Conservation (phyloP, 768 basidiomycete species). For the Tylopilus rubrobrunneus region DNA sequence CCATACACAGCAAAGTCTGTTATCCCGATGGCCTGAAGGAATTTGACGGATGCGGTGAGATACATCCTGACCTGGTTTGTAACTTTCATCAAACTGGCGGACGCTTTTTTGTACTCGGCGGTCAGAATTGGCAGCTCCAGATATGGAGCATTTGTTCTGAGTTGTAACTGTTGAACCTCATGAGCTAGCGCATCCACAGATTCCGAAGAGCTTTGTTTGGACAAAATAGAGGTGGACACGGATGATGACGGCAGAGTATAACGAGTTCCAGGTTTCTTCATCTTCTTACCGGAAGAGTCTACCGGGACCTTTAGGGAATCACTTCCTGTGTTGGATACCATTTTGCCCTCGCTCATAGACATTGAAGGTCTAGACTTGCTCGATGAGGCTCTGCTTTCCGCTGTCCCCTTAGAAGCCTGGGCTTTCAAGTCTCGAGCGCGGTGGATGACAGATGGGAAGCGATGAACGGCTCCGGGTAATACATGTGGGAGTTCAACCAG, state of each 20-base stretch:
- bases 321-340: not conserved
- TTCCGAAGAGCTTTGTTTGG: not conserved
- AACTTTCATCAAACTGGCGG: too few species aligned
- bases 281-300: not conserved
- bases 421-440: not conserved
- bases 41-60: not conserved
- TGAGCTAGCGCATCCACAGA: not conserved
- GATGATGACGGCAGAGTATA: not conserved
- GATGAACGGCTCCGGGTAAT: not conserved
- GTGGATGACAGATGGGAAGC: not conserved
- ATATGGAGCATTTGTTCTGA: not conserved
- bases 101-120: constrained; percentile 2
- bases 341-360: not conserved
- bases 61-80: not conserved
- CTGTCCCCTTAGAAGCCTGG: not conserved
- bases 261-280: not conserved
- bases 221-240: not conserved
- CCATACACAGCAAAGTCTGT: too few species aligned
- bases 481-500: constrained; percentile 1
- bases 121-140: constrained; percentile 8
- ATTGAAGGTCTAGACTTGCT: not conserved
- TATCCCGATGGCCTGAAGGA: too few species aligned
- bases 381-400: not conserved
- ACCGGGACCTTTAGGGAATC: not conserved
- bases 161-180: not conserved